Evolutionary conservation across 139 green algal species (phyloP), one percentile per base, ranked within the genome.

Genomic region (Pleodorina starrii): DNA sequence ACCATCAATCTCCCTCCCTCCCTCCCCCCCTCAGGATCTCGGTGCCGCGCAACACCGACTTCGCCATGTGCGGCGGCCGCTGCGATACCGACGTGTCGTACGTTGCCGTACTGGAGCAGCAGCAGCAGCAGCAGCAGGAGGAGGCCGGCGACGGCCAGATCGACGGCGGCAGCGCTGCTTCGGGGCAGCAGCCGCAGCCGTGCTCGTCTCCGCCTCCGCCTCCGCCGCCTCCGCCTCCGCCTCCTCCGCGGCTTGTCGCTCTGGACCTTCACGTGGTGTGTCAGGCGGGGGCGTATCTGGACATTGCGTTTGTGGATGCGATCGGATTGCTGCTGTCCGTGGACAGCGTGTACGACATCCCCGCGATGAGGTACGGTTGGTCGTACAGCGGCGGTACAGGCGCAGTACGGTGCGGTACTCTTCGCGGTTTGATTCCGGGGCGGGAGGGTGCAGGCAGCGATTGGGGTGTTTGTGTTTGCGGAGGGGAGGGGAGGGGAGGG

Each of bases 171-270:
- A n/a, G 5, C 57, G n/a, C n/a, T n/a, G n/a, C n/a, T n/a, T n/a
- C n/a, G n/a, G n/a, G n/a, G n/a, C n/a, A n/a, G n/a, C n/a, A n/a
- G n/a, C n/a, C n/a, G n/a, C n/a, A n/a, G n/a, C n/a, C n/a, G n/a
- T n/a, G n/a, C n/a, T n/a, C n/a, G n/a, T n/a, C n/a, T n/a, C n/a
- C n/a, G n/a, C n/a, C n/a, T n/a, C n/a, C n/a, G n/a, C n/a, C n/a
- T n/a, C 21, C 19, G 57, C 21, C 57, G 57, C 19, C 57, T n/a
- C 17, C 85, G 71, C 80, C 91, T 11, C n/a, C n/a, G n/a, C n/a
- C n/a, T n/a, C n/a, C n/a, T n/a, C 91, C 90, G 50, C 50, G 78
- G 27, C 59, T 94, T n/a, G 51, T 40, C 12, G 93, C 90, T 9
- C 57, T 95, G 43, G 88, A 92, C 19, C 32, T 94, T 40, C 42